Evolutionary conservation across 495 filamentous ascomycete species (phyloP).

Genomic region (Glarea lozoyensis): DNA sequence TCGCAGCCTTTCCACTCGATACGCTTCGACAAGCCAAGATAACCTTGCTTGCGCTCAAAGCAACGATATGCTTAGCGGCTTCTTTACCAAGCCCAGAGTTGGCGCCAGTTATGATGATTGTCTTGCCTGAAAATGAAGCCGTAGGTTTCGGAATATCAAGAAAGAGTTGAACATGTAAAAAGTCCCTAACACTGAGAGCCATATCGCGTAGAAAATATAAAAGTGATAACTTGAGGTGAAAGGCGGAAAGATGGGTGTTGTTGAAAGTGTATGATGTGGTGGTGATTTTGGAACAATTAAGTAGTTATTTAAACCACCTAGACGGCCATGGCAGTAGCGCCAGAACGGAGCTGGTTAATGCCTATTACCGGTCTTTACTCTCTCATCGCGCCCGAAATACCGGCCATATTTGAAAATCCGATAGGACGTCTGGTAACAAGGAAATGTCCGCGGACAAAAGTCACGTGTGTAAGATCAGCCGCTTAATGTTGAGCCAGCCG

Average conservation of each 20-base stretch:
- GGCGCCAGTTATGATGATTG: constrained; percentile 24
- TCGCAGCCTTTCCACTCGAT: constrained; percentile 28
- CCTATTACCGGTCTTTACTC: not conserved
- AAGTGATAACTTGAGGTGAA: not conserved
- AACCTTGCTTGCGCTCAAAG: constrained; percentile 29
- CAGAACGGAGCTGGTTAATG: not conserved
- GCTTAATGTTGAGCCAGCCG: no score
- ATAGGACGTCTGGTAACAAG: not conserved
- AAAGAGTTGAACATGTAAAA: constrained; percentile 4
- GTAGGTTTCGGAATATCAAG: constrained; percentile 6
- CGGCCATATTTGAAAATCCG: not conserved
- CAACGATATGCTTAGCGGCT: constrained; percentile 31
- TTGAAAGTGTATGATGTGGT: not conserved
- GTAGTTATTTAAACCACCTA: no score
- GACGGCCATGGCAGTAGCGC: no score
- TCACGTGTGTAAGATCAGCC: no score
- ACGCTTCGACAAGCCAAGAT: constrained; percentile 37
- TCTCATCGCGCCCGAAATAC: not conserved
- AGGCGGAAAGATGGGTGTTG: not conserved
- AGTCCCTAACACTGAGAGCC: not conserved
- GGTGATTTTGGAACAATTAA: not conserved
- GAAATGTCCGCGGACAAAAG: not conserved
- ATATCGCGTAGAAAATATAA: not conserved
- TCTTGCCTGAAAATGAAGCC: constrained; percentile 4
- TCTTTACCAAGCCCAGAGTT: constrained; percentile 47